These are phyloP conservation scores for Trichoderma endophyticum DNA, from an alignment of 2,329 filamentous ascomycete species.

Conservation along the genomic window DNA sequence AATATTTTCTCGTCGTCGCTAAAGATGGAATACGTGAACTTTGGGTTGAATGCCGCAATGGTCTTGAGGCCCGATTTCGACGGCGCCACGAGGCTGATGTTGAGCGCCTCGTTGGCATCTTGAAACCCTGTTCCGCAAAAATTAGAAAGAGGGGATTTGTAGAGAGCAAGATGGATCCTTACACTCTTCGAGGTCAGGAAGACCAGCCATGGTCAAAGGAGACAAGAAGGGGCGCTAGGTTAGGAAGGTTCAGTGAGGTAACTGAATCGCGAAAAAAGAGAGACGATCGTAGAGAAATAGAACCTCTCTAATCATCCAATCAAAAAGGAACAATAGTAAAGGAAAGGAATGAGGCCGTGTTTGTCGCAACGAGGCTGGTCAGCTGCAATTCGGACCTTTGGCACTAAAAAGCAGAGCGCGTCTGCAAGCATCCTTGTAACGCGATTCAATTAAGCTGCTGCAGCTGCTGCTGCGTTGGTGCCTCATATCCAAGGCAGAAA, in stretches of 20 bases:
- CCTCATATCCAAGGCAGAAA: background rate
- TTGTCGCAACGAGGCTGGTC: background rate
- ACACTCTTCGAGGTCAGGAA: conserved; percentile 36
- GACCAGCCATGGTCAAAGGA: conserved; percentile 28
- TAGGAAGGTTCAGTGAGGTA: background rate
- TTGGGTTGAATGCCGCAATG: conserved; percentile 71
- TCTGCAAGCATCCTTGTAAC: background rate
- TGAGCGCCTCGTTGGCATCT: conserved; percentile 60
- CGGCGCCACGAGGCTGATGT: conserved; percentile 56
- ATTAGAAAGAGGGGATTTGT: background rate
- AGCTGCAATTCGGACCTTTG: background rate
- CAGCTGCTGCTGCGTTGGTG: background rate
- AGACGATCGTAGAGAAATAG: background rate
- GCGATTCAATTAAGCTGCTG: conserved; percentile 15
- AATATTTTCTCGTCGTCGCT: conserved; percentile 91
- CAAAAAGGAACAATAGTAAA: background rate
- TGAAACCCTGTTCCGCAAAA: conserved; percentile 48
- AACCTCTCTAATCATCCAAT: background rate
- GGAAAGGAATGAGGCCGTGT: background rate
- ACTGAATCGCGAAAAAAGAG: background rate
- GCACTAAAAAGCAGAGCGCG: background rate
- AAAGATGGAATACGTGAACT: conserved; percentile 89
- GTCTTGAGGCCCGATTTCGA: conserved; percentile 50
- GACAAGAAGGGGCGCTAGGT: background rate
- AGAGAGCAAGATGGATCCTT: conserved; percentile 20